A percentile compares a stretch with the other conserved stretches of the same genome.
Evolutionary conservation across 306 rosid genomes (phyloP).

Genomic region (Alnus glutinosa): DNA sequence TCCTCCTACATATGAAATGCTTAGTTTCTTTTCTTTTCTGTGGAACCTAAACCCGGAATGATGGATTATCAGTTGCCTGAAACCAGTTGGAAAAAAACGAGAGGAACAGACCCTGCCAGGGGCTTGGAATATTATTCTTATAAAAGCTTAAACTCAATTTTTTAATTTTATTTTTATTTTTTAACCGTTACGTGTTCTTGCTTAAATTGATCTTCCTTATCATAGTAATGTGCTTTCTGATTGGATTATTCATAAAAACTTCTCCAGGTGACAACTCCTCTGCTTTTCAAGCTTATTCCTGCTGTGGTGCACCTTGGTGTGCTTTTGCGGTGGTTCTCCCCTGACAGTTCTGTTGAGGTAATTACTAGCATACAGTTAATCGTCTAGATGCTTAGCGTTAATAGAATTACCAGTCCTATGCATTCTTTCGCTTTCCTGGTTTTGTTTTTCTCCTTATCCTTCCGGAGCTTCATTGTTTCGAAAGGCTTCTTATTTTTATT

Average conservation of each 20-base stretch:
- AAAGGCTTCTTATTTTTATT: neutral
- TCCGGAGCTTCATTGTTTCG: slow-evolving; percentile 15
- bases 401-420: neutral
- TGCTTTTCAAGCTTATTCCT: slow-evolving; percentile 95
- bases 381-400: neutral
- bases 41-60: neutral
- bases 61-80: neutral
- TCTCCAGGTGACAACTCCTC: slow-evolving; percentile 87
- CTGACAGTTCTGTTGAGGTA: slow-evolving; percentile 81
- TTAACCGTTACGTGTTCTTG: neutral
- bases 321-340: slow-evolving; percentile 85
- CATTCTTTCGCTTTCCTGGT: neutral
- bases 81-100: neutral
- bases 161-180: neutral
- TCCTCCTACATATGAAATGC: neutral
- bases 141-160: neutral
- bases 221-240: neutral
- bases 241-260: neutral
- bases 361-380: neutral
- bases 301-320: slow-evolving; percentile 95
- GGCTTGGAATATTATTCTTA: neutral
- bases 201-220: neutral
- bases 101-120: neutral
- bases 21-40: neutral
- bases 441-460: neutral